Evolutionary conservation across 345 rosid genomes (phyloP).

Genomic region (Ceriops decandra): DNA sequence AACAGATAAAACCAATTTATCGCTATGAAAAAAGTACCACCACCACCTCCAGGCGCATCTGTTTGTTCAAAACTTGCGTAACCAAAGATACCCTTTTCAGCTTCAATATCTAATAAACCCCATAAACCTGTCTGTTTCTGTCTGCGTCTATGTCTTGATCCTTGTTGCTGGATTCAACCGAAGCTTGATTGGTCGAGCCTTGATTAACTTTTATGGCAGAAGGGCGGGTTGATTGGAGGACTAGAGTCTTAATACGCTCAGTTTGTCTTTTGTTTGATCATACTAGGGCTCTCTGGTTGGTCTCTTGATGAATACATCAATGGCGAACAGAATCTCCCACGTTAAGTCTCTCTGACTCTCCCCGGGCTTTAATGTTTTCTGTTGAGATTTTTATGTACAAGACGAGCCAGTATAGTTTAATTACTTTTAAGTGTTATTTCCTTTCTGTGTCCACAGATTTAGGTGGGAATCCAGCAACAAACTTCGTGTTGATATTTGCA

Average conservation of each 20-base stretch:
- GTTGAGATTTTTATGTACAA: not conserved
- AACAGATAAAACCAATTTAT: too few relatives aligned
- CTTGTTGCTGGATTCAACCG: not conserved
- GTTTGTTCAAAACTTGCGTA: too few relatives aligned
- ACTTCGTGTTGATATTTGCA: conserved; percentile 21
- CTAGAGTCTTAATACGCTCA: conserved; percentile 26
- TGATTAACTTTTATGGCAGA: conserved; percentile 1
- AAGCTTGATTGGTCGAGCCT: not conserved
- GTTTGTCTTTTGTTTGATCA: conserved; percentile 24
- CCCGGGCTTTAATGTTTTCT: not conserved
- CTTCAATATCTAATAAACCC: not conserved
- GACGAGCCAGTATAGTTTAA: not conserved
- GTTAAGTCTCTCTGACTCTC: conserved; percentile 3
- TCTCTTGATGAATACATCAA: conserved; percentile 36
- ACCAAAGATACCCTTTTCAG: not conserved
- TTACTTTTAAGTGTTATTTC: not conserved
- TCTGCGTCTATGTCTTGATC: not conserved
- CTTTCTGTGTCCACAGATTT: conserved; percentile 5
- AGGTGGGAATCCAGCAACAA: conserved; percentile 27
- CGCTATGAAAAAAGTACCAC: too few relatives aligned
- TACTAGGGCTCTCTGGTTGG: conserved; percentile 35
- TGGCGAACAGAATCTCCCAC: conserved; percentile 38
- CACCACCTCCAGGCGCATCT: too few relatives aligned
- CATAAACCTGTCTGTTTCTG: not conserved
- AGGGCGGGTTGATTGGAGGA: not conserved